Evolutionary conservation across 306 rosid genomes (phyloP).

Genomic region (Crotalaria pallida): DNA sequence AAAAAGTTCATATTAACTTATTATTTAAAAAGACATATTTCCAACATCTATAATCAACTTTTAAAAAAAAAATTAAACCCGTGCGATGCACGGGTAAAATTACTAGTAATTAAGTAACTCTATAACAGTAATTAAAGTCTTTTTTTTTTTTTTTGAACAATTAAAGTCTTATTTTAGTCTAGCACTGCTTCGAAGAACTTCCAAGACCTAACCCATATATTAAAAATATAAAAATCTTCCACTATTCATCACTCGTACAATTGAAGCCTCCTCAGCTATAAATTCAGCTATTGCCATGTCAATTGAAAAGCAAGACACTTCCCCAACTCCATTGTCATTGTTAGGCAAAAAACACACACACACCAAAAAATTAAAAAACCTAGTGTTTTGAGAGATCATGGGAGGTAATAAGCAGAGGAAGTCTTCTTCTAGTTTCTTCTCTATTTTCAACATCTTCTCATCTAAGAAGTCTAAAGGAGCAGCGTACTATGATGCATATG

Average conservation of each 20-base stretch:
- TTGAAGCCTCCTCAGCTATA: background rate
- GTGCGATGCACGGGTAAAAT: too few relatives aligned
- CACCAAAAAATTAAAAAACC: background rate
- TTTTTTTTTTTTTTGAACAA: too few relatives aligned
- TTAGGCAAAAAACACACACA: background rate
- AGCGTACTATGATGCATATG: slow-evolving; percentile 1
- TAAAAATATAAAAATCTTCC: background rate
- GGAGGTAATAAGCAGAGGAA: slow-evolving; percentile 33
- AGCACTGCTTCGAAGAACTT: too few relatives aligned
- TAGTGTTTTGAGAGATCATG: slow-evolving; percentile 10
- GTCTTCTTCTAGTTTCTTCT: slow-evolving; percentile 23
- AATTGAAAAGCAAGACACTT: background rate
- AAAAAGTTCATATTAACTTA: too few relatives aligned
- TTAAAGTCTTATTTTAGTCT: too few relatives aligned
- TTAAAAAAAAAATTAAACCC: too few relatives aligned
- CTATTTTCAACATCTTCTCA: slow-evolving; percentile 38
- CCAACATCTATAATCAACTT: too few relatives aligned
- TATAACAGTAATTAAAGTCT: too few relatives aligned
- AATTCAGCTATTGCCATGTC: background rate
- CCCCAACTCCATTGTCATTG: background rate
- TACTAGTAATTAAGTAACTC: too few relatives aligned
- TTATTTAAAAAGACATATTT: too few relatives aligned
- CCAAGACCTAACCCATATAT: too few relatives aligned
- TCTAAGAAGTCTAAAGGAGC: slow-evolving; percentile 20
- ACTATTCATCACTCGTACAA: background rate